Conservation (phyloP, 305 asterid species). For the Stenogyne calaminthoides region DNA sequence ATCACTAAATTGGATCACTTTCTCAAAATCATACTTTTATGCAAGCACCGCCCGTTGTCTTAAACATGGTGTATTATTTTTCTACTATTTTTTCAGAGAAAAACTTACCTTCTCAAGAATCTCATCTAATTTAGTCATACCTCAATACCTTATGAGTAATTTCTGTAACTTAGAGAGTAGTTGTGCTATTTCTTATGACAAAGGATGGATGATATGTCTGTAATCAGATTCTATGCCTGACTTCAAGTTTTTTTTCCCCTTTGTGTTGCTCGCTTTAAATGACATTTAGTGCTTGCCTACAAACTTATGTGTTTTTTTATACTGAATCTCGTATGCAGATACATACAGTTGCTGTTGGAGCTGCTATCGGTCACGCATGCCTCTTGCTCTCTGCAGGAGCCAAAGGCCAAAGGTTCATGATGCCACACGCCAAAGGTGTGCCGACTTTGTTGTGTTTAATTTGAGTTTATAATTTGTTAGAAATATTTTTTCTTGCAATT, state of each 20-base stretch:
- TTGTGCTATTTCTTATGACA: conserved; percentile 6
- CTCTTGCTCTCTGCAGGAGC: conserved; percentile 87
- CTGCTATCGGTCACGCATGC: conserved; percentile 93
- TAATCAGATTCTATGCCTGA: conserved; percentile 11
- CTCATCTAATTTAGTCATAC: not conserved
- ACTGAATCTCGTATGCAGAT: conserved; percentile 51
- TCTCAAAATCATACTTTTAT: no score
- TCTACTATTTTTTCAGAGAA: not conserved
- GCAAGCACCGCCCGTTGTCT: not conserved
- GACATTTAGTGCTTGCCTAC: conserved; percentile 8
- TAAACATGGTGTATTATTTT: not conserved
- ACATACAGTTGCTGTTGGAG: conserved; percentile 81
- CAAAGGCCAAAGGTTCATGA: conserved; percentile 83
- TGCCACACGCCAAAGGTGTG: conserved; percentile 89
- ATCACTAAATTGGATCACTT: no score
- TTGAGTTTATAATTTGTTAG: not conserved
- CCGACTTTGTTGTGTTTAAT: conserved; percentile 19
- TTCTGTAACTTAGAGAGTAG: not conserved
- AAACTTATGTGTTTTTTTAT: not conserved
- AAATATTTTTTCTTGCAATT: conserved; percentile 18
- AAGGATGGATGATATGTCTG: not conserved
- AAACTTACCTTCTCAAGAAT: conserved; percentile 2
- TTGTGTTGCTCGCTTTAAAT: not conserved
- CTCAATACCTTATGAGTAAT: conserved; percentile 3
- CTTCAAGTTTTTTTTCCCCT: not conserved